A percentile compares a stretch with the other conserved stretches of the same genome.
These are phyloP conservation scores for fission yeast (Schizosaccharomyces pombe) DNA, from an alignment of 805 yeast genomes.

Conservation along the genomic window DNA sequence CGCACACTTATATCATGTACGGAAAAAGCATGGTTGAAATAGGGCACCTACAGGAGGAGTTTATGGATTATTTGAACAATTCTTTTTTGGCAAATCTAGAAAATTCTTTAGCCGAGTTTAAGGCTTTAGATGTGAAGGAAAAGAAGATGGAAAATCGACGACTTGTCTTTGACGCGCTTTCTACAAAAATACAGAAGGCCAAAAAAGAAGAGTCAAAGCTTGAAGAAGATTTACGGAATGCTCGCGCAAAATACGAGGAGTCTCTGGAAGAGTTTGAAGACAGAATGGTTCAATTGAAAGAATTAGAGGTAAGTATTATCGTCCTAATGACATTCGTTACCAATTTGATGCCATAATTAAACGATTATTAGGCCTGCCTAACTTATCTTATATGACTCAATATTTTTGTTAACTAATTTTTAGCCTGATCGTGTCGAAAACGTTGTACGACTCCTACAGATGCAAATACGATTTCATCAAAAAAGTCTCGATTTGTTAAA, in stretches of 20 bases:
- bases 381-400: too few relatives aligned
- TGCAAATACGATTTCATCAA: background rate
- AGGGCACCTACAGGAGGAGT: background rate
- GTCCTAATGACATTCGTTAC: background rate
- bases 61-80: background rate
- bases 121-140: background rate
- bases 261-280: constrained; percentile 12
- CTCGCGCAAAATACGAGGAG: constrained; percentile 12
- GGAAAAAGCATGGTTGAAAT: background rate
- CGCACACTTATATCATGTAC: background rate
- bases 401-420: too few relatives aligned
- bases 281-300: constrained; percentile 8
- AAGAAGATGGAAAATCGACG: constrained; percentile 11
- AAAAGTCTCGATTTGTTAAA: background rate
- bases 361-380: too few relatives aligned
- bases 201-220: constrained; percentile 12
- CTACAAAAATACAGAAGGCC: constrained; percentile 10
- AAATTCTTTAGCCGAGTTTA: background rate
- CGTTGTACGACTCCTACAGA: background rate
- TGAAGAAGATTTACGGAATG: constrained; percentile 12
- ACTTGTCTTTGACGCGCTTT: constrained; percentile 12
- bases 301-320: constrained; percentile 3
- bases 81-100: background rate
- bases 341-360: too few relatives aligned
- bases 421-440: background rate